Evolutionary conservation across 2,329 filamentous ascomycete species (phyloP), one percentile per base, ranked within the genome.

Genomic region (Colletotrichum salicis): DNA sequence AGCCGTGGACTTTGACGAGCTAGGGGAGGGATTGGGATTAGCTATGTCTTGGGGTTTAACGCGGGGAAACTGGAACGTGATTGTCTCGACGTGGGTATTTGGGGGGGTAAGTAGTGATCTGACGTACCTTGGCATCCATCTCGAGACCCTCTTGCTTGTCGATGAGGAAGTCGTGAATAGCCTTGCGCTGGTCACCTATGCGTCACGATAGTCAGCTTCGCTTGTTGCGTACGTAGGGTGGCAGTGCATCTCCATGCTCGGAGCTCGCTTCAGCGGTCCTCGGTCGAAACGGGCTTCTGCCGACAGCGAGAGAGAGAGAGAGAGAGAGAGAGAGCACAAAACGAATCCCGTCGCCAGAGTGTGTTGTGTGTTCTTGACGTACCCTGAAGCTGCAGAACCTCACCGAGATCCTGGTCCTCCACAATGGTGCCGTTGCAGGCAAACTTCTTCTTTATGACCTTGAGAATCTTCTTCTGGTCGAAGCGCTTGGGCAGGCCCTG

Each of bases 381-480:
- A 72, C 68, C 73, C 65, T 74, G 73, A 24, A 74, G 73, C 69
- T 74, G 73, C 33, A 74, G 71, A 24, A 74, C 73, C 64, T 74
- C 71, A 51, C 73, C 73, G 57, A 74, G 72, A 54, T 74, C 73
- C 31, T 64, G 59, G 65, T 74, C 73, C 68, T 74, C 73, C 55
- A 74, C 73, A 27, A 74, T 74, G 55, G 73, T 74, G 29, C 73
- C 73, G 71, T 74, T 74, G 73, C 73, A 74, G 64, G 73, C 73
- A 59, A 74, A 74, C 85, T 97, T 96, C 91, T 98, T 98, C 92
- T 98, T 98, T 89, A 98, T 97, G 86, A 97, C 95, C 89, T 98
- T 98, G 81, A 99, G 92, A 84, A 99, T 98, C 89, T 98, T 98
- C 92, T 98, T 98, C 86, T 96, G 95, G 87, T 98, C 96, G 83